A percentile compares a stretch with the other conserved stretches of the same genome.
Conservation (phyloP, 1,139 yeast species). For the Suhomyces wounanorum region DNA sequence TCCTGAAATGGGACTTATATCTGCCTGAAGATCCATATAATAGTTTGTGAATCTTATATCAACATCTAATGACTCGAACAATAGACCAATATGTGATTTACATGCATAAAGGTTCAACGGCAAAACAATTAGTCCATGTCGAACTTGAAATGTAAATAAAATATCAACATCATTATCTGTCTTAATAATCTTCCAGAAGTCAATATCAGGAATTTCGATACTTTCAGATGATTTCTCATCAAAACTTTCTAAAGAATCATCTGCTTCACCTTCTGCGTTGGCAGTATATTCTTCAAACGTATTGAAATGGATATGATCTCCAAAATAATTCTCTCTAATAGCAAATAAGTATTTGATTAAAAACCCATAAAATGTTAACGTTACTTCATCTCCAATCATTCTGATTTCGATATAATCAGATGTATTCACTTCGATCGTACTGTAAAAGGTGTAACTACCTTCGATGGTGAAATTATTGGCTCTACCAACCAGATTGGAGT, state of each 20-base stretch:
- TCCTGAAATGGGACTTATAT: slow-evolving; percentile 51
- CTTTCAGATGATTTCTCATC: neutral
- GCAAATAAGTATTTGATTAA: slow-evolving; percentile 72
- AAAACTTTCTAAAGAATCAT: neutral
- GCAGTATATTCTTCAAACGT: slow-evolving; percentile 78
- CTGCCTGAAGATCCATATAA: slow-evolving; percentile 81
- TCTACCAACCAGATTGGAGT: slow-evolving; percentile 61
- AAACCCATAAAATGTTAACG: slow-evolving; percentile 77
- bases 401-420: slow-evolving; percentile 70
- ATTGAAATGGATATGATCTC: slow-evolving; percentile 77
- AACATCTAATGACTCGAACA: slow-evolving; percentile 66
- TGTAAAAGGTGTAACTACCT: slow-evolving; percentile 68
- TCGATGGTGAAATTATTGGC: slow-evolving; percentile 59
- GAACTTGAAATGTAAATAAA: slow-evolving; percentile 66
- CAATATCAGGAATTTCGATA: slow-evolving; percentile 21
- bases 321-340: slow-evolving; percentile 88
- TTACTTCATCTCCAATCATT: slow-evolving; percentile 65
- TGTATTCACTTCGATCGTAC: slow-evolving; percentile 60
- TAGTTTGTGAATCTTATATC: slow-evolving; percentile 87
- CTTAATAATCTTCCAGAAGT: slow-evolving; percentile 46
- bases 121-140: slow-evolving; percentile 67
- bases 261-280: slow-evolving; percentile 13
- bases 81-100: slow-evolving; percentile 60
- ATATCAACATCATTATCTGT: slow-evolving; percentile 78
- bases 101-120: slow-evolving; percentile 76